Evolutionary conservation across 2,329 filamentous ascomycete species (phyloP), one percentile per base, ranked within the genome.

Genomic region (Blastomyces silverae): DNA sequence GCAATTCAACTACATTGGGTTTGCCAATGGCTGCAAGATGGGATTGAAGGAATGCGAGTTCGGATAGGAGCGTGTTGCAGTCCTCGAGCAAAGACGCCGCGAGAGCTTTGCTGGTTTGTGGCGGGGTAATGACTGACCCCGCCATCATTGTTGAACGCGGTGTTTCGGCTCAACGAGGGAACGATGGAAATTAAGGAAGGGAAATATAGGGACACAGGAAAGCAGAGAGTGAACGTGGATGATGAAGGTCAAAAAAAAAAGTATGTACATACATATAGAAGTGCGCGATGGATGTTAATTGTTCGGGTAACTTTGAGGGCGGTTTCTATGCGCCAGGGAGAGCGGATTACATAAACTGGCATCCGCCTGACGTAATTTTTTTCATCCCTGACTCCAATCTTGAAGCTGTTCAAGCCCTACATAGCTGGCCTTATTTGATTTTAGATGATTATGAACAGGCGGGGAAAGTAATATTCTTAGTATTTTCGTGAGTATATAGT

Each of bases 1-100:
- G 77, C 58, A 83, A 71, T 66, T 85, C 83, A 7, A 84, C 78
- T 22, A 75, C 71, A 64, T 81, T 77, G 20, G 81, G 79, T 64
- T 79, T 79, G 52, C 76, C 73, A 3, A 72, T 72, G n/a, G 72
- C 61, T 46, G 72, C 71, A 55, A 83, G 71, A 59, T 78, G 75
- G 20, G 71, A 63, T 67, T 80, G 77, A 66, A 83, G 80, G 39
- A 76, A 68, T 58, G 79, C 76, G 20, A 84, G 69, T 68, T 83
- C 81, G 20, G 72, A 67, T 42, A 83, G 73, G 10, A 84, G 73
- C 4, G 69, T 67, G 25, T 71, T 71, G 66, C 78, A 80, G 73
- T 77, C 72, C 62, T 74, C 65, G 13, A 76, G 69, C 20, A 80
- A 75, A 22, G 71, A 68, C 8, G 69, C 64, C 6, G 75, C 74